A percentile compares a stretch with the other conserved stretches of the same genome.
Conservation (phyloP, 768 basidiomycete genomes). For the Dictyophora rubrovolvata region DNA sequence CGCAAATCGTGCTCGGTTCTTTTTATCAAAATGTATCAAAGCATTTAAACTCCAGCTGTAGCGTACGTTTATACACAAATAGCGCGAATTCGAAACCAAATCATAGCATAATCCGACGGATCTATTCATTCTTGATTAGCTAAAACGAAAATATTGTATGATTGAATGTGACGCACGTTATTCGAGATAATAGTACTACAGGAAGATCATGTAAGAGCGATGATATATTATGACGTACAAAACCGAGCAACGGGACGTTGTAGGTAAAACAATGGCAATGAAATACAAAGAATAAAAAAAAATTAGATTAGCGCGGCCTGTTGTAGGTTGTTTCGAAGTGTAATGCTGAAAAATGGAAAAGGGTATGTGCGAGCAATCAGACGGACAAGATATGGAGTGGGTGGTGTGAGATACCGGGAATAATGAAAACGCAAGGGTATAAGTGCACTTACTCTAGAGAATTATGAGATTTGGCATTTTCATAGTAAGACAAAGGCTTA, state of each 20-base stretch:
- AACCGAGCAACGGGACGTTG: conserved; percentile 1
- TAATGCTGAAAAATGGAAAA: conserved; percentile 40
- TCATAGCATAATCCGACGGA: conserved; percentile 44
- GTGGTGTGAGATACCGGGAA: conserved; percentile 13
- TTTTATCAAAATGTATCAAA: too few species aligned
- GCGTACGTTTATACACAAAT: too few species aligned
- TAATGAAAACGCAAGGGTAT: conserved; percentile 15
- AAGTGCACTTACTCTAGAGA: conserved; percentile 54
- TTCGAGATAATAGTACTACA: conserved; percentile 9
- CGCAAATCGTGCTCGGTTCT: too few species aligned
- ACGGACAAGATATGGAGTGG: conserved; percentile 23
- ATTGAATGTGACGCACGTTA: conserved; percentile 2
- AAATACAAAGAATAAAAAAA: conserved; percentile 11
- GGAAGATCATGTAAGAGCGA: not conserved
- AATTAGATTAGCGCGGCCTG: conserved; percentile 54
- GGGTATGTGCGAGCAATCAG: conserved; percentile 13
- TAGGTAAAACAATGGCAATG: conserved; percentile 9
- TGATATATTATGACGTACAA: not conserved
- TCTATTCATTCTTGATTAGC: conserved; percentile 23
- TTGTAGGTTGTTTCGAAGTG: conserved; percentile 56
- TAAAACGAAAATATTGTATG: not conserved
- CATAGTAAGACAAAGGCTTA: conserved; percentile 26
- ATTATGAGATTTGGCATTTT: conserved; percentile 6
- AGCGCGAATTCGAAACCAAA: not conserved
- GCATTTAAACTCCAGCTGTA: too few species aligned